Evolutionary conservation across 441 rosid genomes (phyloP), one percentile per base, ranked within the genome.

Genomic region (Flueggea neowawraea): DNA sequence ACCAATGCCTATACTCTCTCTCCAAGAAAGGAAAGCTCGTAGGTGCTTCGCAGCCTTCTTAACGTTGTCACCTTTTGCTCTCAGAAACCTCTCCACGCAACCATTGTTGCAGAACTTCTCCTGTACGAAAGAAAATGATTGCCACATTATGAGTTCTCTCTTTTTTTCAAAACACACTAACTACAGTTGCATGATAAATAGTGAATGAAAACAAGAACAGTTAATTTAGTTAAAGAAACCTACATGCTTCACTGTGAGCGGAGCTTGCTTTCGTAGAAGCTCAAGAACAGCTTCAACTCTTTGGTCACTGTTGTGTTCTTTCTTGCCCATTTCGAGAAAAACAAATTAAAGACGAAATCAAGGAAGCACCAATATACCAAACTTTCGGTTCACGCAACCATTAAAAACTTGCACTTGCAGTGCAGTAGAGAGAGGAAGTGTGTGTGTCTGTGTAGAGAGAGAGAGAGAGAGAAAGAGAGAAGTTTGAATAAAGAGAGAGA

Each of bases 21-120:
- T 89, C 99, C 99, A 95, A 28, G 92, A 81, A 73, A 95, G 96
- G 67, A 92, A 91, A 31, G 97, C 77, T 39, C 84, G 71, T 44
- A 95, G 78, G 65, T 81, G 84, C 76, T 87, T 95, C 6, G 90
- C 82, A 55, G 97, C 85, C 75, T 86, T 95, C 83, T 86, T 95
- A 50, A 88, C 92, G 56, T 70, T 85, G 22, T 83, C 91, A 47
- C 96, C 90, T 81, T 86, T 91, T 10, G 84, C 83, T 58, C 70
- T 83, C 68, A 95, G 62, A 70, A 91, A 91, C 69, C 97, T 74
- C 71, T 87, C 95, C 0, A 86, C 84, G 43, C 99, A 95, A 52
- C 74, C 85, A 31, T 60, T 80, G 80, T 75, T 84, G 75, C 99
- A 95, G 75, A 87, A 95, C 76, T 84, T 87, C 80, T 89, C 96